A percentile compares a stretch with the other conserved stretches of the same genome.
phyloP scores from a whole-genome alignment of 202 grass and related monocot genomes.

The Alloteropsis angusta region DNA sequence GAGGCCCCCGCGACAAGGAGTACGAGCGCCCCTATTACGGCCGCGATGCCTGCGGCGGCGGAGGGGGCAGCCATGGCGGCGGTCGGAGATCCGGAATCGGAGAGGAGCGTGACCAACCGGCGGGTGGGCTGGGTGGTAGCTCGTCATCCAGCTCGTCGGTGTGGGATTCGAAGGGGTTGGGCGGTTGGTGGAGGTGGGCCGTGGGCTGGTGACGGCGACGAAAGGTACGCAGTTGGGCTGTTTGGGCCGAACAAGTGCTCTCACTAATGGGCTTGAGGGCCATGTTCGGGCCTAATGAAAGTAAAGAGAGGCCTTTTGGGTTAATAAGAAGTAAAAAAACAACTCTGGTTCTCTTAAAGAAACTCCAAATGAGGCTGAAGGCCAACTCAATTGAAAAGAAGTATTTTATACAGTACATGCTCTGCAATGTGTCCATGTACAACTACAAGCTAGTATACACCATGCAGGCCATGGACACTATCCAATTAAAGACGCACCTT shows the following conservation, averaged over 20 bases:
- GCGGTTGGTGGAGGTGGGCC: neutral
- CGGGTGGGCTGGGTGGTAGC: constrained; percentile 8
- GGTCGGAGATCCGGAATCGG: constrained; percentile 38
- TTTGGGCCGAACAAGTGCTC: neutral
- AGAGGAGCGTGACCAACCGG: constrained; percentile 22
- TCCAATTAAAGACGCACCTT: neutral
- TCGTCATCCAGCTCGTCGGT: too few species aligned
- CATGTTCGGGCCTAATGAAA: neutral
- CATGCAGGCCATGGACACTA: neutral
- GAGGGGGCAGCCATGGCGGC: constrained; percentile 17
- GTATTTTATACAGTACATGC: neutral
- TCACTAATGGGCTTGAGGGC: neutral
- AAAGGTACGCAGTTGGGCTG: neutral
- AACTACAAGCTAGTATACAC: neutral
- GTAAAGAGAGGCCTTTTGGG: neutral
- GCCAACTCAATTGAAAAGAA: neutral
- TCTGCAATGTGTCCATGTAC: neutral
- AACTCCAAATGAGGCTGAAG: neutral
- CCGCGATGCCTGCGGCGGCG: neutral
- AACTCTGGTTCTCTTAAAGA: neutral
- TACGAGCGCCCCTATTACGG: neutral
- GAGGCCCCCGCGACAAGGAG: neutral
- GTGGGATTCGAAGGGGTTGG: neutral
- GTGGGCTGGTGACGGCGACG: neutral
- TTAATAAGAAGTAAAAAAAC: neutral